These are phyloP conservation scores for Pythium dissimile DNA, from an alignment of 352 stramenopile genomes.

Conservation along the genomic window DNA sequence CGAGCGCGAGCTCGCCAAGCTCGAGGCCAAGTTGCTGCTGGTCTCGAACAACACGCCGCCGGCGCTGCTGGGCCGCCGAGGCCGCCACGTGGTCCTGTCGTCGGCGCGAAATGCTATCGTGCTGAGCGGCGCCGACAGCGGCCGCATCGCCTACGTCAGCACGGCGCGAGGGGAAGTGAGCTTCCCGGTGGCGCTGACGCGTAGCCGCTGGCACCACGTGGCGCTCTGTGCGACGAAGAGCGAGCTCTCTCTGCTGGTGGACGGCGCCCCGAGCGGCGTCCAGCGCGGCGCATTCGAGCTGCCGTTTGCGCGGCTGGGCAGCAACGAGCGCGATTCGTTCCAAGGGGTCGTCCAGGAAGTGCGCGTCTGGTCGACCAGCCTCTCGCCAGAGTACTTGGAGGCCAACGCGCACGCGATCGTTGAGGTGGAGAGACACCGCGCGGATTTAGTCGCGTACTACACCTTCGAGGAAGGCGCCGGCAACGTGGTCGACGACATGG, in stretches of 20 bases:
- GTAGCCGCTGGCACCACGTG: constrained; percentile 61
- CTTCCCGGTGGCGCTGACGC: constrained; percentile 38
- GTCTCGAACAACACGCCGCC: constrained; percentile 47
- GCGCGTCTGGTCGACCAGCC: constrained; percentile 55
- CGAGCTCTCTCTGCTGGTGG: constrained; percentile 48
- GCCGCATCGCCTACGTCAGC: constrained; percentile 41
- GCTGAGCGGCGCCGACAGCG: constrained; percentile 28
- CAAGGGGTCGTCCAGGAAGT: constrained; percentile 64
- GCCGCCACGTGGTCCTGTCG: constrained; percentile 61
- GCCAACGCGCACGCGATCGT: constrained; percentile 35
- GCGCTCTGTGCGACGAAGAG: constrained; percentile 44
- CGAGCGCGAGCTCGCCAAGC: constrained; percentile 56
- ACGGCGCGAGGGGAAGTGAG: constrained; percentile 38
- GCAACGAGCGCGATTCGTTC: constrained; percentile 43
- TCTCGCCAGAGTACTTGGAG: constrained; percentile 34
- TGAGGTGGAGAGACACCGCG: constrained; percentile 16
- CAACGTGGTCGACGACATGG: constrained; percentile 73
- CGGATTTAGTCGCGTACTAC: constrained; percentile 52
- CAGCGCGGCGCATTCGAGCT: constrained; percentile 55
- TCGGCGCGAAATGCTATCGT: constrained; percentile 50
- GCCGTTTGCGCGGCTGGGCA: constrained; percentile 46
- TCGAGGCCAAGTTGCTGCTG: constrained; percentile 51
- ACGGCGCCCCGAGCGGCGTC: constrained; percentile 36
- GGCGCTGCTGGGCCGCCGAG: constrained; percentile 44
- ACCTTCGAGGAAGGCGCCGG: constrained; percentile 74